Percentiles rank a stretch among this genome's conserved stretches.
These are phyloP conservation scores for Starmera dryadoides DNA, from an alignment of 805 yeast genomes.

Conservation along the genomic window DNA sequence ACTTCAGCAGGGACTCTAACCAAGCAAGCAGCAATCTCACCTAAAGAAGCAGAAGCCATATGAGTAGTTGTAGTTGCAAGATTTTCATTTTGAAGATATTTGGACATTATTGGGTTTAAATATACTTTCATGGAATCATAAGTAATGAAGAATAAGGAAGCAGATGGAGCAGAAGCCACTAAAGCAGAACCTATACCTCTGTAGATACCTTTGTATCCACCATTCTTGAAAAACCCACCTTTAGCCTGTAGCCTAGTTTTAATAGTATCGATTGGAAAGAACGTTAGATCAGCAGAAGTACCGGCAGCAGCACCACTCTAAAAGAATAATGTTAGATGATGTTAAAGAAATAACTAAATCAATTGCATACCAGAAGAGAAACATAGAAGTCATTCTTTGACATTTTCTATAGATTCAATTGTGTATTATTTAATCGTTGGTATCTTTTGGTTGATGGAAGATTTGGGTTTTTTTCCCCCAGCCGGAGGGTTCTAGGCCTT, in stretches of 20 bases:
- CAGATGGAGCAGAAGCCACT: constrained; percentile 90
- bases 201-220: constrained; percentile 90
- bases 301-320: constrained; percentile 93
- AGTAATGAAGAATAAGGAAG: constrained; percentile 70
- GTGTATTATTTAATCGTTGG: no score
- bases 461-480: no score
- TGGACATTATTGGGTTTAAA: constrained; percentile 30
- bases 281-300: constrained; percentile 87
- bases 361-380: background rate
- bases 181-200: constrained; percentile 90
- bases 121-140: constrained; percentile 67
- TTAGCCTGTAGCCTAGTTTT: constrained; percentile 93
- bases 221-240: constrained; percentile 89
- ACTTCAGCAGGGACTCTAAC: constrained; percentile 97
- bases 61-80: constrained; percentile 44
- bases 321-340: background rate
- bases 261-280: constrained; percentile 93
- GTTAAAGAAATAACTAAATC: no score
- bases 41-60: constrained; percentile 82
- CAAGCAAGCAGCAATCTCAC: constrained; percentile 89
- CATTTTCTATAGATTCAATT: no score
- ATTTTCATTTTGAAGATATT: constrained; percentile 17
- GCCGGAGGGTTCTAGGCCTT: no score
- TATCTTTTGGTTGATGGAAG: no score
- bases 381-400: constrained; percentile 1